These are phyloP conservation scores for Lindgomyces ingoldianus DNA, from an alignment of 495 filamentous ascomycete species.

Conservation along the genomic window DNA sequence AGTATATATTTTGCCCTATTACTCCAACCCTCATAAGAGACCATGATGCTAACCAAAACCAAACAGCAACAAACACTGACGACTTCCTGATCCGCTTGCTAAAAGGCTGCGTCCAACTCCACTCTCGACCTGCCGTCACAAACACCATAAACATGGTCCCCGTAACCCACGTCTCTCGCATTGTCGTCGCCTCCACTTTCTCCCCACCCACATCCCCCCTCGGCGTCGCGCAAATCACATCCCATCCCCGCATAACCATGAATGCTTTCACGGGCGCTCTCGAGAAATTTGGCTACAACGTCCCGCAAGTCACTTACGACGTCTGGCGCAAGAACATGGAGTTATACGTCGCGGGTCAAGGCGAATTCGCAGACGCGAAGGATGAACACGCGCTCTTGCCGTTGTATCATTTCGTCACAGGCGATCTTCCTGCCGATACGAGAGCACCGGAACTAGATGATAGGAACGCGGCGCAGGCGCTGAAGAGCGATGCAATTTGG, in stretches of 20 bases:
- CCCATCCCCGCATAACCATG: conserved; percentile 76
- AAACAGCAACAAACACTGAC: conserved; percentile 68
- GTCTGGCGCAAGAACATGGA: conserved; percentile 45
- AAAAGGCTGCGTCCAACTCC: conserved; percentile 85
- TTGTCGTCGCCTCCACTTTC: conserved; percentile 73
- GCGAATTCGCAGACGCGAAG: conserved; percentile 40
- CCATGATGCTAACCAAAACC: too few relatives aligned
- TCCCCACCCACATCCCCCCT: conserved; percentile 56
- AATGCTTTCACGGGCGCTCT: conserved; percentile 74
- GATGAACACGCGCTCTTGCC: conserved; percentile 69
- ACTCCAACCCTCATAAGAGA: too few relatives aligned
- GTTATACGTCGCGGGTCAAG: conserved; percentile 41
- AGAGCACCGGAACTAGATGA: conserved; percentile 82
- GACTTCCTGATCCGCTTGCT: conserved; percentile 90
- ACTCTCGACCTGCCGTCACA: conserved; percentile 67
- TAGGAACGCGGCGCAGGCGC: conserved; percentile 63
- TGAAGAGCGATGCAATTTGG: conserved; percentile 64
- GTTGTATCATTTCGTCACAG: conserved; percentile 80
- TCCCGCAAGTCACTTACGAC: conserved; percentile 67
- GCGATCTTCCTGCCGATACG: conserved; percentile 74
- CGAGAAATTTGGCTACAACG: conserved; percentile 73
- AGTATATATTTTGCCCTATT: neutral
- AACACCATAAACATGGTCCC: conserved; percentile 94
- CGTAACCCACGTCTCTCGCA: conserved; percentile 76
- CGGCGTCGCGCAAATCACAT: conserved; percentile 74